Evolutionary conservation across 2,329 filamentous ascomycete genomes (phyloP), one percentile per base, ranked within the genome.

Genomic region (Sphaceloma murrayae): DNA sequence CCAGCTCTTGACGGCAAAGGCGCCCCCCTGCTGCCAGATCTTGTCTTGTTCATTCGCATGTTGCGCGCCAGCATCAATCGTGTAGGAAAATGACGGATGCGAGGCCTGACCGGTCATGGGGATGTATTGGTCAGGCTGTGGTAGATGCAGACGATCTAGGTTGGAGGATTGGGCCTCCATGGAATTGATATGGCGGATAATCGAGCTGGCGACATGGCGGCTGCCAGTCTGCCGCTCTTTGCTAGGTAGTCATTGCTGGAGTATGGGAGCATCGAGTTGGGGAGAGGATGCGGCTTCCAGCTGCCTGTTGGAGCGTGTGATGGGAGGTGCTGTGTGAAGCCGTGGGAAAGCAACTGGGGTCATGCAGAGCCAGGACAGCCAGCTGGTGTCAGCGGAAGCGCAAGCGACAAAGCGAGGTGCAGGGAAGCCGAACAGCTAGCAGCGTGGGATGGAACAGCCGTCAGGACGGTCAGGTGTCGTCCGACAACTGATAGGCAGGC

Each of bases 151-250:
- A 16, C 27, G 42, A 29, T 45, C 42, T 34, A 45, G 30, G 17
- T 11, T 26, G 42, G 42, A 45, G 31, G 42, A 34, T 34, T 34
- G 42, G 13, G 22, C 42, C 31, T 45, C 42, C 42, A 45, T 45
- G 24, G 19, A 26, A 45, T n/a, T 29, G 21, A 26, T 34, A 26
- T 22, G 21, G 30, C 31, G 19, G 14, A 24, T 22, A 27, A 13
- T 24, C 29, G 30, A 45, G 31, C 32, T 10, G 42, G 42, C 30
- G 32, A 36, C 42, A 45, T 45, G 42, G 31, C 42, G n/a, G 16
- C 11, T 14, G 22, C 29, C 42, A 45, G 19, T 29, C 32, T 36
- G 31, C 31, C 42, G 36, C 24, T 40, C 36, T 29, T 30, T 19
- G 19, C 13, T 11, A 40, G 13, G 36, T 13, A 29, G 36, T 30